Base-by-base conservation (phyloP, 768 basidiomycete genomes). In the Tulasnella sp. region DNA sequence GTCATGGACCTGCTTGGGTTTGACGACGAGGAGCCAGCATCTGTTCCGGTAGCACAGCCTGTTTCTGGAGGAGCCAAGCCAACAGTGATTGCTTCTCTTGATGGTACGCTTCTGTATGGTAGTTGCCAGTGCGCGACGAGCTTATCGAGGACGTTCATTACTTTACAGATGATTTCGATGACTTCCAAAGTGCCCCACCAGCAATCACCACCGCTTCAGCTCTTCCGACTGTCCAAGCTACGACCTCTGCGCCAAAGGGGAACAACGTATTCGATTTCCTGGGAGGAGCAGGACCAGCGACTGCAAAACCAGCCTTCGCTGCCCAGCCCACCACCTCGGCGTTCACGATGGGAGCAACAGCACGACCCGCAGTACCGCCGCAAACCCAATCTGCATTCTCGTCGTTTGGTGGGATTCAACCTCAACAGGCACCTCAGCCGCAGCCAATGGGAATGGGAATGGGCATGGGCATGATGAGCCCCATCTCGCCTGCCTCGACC, bases 141-240 rank as follows among this genome's bases (percentile, higher is more conserved):
- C 34, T 79, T 69, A n/a, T 72, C 76, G 87, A 74, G 40, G 54
- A 92, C 93, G 80, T 22, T 17, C 17, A 17, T 74, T n/a, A 29
- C 42, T n/a, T 40, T 22, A n/a, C 40, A 78, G 93, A 95, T 78
- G 93, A 95, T 71, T 95, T 95, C 79, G 90, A 88, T 71, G 93
- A 94, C 82, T 95, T 95, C 85, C 91, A 93, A 82, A 89, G 88
- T 25, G 92, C 91, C 2, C 91, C 91, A 22, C 80, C 85, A 70
- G 81, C 69, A 76, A 80, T 82, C 71, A 78, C 52, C 6, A 29
- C 64, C 64, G 25, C 71, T 67, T 1, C 42, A 17, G 39, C 39
- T 42, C 31, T 58, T 74, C 31, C 38, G 74, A 39, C 76, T 76
- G 54, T n/a, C 54, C 54, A 58, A 19, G 40, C 78, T 12, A 22